Base-by-base conservation (phyloP, 306 rosid genomes). In the Myrica gale region DNA sequence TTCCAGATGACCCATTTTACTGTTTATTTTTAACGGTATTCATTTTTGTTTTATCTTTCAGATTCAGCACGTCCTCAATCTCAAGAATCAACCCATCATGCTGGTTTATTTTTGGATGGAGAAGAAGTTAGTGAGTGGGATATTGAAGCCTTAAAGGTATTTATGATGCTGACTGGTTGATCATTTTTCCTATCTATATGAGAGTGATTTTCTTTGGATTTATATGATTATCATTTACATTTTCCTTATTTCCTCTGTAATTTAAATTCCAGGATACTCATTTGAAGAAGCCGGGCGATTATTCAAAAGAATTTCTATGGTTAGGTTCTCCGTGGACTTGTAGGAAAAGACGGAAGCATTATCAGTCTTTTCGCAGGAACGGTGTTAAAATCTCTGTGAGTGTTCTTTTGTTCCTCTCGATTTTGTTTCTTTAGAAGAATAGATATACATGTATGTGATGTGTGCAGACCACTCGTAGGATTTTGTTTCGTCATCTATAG, bases 301-400 rank as follows among this genome's bases (percentile, higher is more conserved):
- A 12, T 50, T 26, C 83, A 0, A 80, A 79, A 53, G 90, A 88
- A 16, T 89, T 92, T 71, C 54, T 77, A 50, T 94, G 98, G 98
- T 52, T 84, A 71, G 98, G 96, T 57, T 78, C 82, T 45, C 86
- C 93, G 0, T 88, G 85, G 91, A 85, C 80, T 0, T 87, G 96
- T 73, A 84, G 81, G 82, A 90, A 88, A 67, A 89, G 83, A 75
- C 86, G 93, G 60, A 82, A 80, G 68, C 98, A 92, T 80, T 92
- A 89, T 54, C 79, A 83, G 57, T 84, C 92, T 9, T 92, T 89
- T 69, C 66, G 74, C 82, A 82, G 92, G 20, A 90, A 92, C 4
- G 85, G 90, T 47, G 85, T 90, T 80, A 80, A 85, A 79, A 90
- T 94, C 74, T 91, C 91, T 6, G 98, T 94, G 63, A 84, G 96